Base-by-base conservation (phyloP, 768 basidiomycete species). In the Lactifluus subvellereus region DNA sequence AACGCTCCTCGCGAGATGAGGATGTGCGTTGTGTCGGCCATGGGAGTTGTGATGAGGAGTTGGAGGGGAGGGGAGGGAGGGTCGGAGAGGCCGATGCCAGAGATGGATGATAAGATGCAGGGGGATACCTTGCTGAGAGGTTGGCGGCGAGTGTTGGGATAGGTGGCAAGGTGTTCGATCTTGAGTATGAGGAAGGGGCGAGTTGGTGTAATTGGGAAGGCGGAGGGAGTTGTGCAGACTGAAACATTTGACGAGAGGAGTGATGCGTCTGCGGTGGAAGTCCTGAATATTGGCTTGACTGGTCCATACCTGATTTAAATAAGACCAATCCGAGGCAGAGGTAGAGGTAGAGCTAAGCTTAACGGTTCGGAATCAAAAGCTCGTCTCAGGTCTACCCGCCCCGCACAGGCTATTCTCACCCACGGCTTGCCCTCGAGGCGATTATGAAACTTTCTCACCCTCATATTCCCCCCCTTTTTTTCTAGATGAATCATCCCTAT, bases 101-200 rank as follows among this genome's bases (percentile, higher is more conserved):
- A 51, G 74, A 71, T 67, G 74, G 76, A 70, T 68, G 73, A 47
- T 74, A 72, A 65, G 72, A 73, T 42, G 74, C 70, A 47, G 75
- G 74, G 5, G 73, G 74, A 16, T 74, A 72, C 60, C 73, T 74
- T 66, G 68, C 67, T 54, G 70, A 64, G 60, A 68, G 57, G 56
- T 69, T 51, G 37, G 71, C 66, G 37, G 72, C 66, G 48, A 72
- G 71, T 50, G 62, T 47, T 56, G 72, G 69, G 68, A 74, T 72
- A 58, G 79, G 78, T 0, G 79, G 78, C 0, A 79, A 72, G 65
- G 78, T 80, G 65, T 77, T 80, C 2, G 75, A 73, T 65, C 77
- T 73, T 27, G 74, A 70, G 66, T 70, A 74, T 20, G 75, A 59
- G 6, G 60, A 61, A 42, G 75, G 75, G 3, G 76, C 71, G 14